phyloP scores from a whole-genome alignment of 78 protist genomes.

The Monosiga brevicollis region DNA sequence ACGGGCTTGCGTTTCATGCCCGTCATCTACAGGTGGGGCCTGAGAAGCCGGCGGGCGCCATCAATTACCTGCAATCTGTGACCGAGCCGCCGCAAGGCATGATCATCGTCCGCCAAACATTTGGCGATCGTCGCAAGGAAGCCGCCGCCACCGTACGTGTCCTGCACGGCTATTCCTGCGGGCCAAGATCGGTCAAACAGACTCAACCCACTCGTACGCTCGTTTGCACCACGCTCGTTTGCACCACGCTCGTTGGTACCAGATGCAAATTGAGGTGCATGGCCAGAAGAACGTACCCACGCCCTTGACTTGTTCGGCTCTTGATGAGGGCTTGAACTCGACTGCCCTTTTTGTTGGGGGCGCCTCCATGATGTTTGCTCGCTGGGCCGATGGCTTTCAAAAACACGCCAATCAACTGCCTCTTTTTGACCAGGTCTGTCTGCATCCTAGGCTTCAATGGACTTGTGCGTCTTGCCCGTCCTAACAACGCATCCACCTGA shows the following conservation, averaged over 20 bases:
- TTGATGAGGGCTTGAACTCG: background rate
- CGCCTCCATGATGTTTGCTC: background rate
- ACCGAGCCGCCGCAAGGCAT: background rate
- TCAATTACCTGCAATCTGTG: background rate
- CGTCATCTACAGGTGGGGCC: no score
- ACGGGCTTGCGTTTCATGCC: no score
- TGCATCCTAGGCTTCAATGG: no score
- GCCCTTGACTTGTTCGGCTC: background rate
- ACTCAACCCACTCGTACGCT: no score
- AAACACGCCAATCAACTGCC: background rate
- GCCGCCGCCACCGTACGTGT: background rate
- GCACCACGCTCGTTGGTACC: no score
- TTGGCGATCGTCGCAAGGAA: background rate
- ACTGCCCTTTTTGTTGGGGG: background rate
- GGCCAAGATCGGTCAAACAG: no score
- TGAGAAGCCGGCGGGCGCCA: background rate
- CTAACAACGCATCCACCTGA: background rate
- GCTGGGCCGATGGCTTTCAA: background rate
- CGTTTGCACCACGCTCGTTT: no score
- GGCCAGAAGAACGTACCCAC: no score
- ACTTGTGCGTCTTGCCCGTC: background rate
- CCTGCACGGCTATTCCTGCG: no score
- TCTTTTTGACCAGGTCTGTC: background rate
- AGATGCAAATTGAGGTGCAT: no score
- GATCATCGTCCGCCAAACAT: background rate